Percentiles rank a stretch among this genome's conserved stretches.
phyloP scores from a whole-genome alignment of 345 rosid genomes.

The Populus davidiana region DNA sequence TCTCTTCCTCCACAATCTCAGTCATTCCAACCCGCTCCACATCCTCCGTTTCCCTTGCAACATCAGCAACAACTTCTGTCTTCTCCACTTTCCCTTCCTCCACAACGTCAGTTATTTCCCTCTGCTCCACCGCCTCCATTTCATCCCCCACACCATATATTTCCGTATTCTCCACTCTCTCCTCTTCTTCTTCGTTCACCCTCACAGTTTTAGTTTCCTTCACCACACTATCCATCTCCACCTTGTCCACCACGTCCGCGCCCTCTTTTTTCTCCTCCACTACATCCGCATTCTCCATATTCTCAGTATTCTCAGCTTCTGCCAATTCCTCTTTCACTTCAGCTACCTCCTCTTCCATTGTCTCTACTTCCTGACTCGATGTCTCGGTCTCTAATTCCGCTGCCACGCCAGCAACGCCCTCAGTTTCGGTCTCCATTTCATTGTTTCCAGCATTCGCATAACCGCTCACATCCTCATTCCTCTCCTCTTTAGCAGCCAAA shows the following conservation, averaged over 20 bases:
- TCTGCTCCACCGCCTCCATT: slow-evolving; percentile 1
- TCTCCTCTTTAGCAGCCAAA: slow-evolving; percentile 16
- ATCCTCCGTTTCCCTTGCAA: slow-evolving; percentile 6
- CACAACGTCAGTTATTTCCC: neutral
- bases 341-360: slow-evolving; percentile 10
- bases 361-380: neutral
- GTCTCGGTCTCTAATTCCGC: slow-evolving; percentile 11
- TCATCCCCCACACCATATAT: slow-evolving; percentile 8
- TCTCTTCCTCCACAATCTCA: slow-evolving; percentile 26
- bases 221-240: slow-evolving; percentile 14
- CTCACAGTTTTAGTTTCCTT: slow-evolving; percentile 6
- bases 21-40: slow-evolving; percentile 26
- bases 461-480: slow-evolving; percentile 1
- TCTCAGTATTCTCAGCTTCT: slow-evolving; percentile 3
- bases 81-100: slow-evolving; percentile 5
- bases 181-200: neutral
- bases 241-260: slow-evolving; percentile 7
- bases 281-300: slow-evolving; percentile 4
- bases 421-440: neutral
- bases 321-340: neutral
- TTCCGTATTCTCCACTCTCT: slow-evolving; percentile 10
- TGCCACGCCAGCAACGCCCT: neutral
- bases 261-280: slow-evolving; percentile 15
- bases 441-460: neutral
- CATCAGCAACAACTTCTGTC: neutral